Base-by-base conservation (phyloP, 2,329 filamentous ascomycete genomes). In the Venturia aucupariae region DNA sequence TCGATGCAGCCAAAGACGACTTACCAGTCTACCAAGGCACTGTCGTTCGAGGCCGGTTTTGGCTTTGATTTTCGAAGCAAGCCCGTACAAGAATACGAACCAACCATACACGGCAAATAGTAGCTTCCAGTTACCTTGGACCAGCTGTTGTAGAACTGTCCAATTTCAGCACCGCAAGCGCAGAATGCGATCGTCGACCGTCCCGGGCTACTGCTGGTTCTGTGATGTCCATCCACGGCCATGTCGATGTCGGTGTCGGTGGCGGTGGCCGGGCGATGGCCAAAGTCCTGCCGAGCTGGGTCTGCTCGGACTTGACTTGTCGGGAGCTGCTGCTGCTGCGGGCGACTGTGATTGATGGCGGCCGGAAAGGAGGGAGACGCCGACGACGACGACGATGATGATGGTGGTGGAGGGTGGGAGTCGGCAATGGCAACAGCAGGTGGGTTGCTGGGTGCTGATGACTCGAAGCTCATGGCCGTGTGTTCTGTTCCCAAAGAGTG, bases 91-190 rank as follows among this genome's bases (percentile, higher is more conserved):
- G 66, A 70, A 69, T 75, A 75, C 59, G 74, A 74, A 61, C 69
- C 73, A 48, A 71, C 68, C 62, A 74, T 65, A 4, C 72, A 67
- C 41, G 75, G 75, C 38, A 73, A 68, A 65, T 72, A 75, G 66
- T 75, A 75, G 60, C 69, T 70, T 41, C 69, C 62, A 32, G 74
- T 75, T 64, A 75, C 66, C 63, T 69, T 70, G 67, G 69, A 66
- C 73, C 73, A 77, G 64, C 69, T 70, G 65, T 76, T 76, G 67
- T 71, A 75, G 66, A 75, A 76, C 22, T 75, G 69, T 64, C 73
- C 75, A 62, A 75, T 65, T 8, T 64, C 62, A 60, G 62, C 60
- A 5, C 66, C 57, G 67, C 75, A 76, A 24, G 65, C 68, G 70
- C 74, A 76, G 62, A 69, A 68, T 66, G 66, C 73, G 60, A 66